Evolutionary conservation across 345 rosid genomes (phyloP).

Genomic region (Hypericum perforatum): DNA sequence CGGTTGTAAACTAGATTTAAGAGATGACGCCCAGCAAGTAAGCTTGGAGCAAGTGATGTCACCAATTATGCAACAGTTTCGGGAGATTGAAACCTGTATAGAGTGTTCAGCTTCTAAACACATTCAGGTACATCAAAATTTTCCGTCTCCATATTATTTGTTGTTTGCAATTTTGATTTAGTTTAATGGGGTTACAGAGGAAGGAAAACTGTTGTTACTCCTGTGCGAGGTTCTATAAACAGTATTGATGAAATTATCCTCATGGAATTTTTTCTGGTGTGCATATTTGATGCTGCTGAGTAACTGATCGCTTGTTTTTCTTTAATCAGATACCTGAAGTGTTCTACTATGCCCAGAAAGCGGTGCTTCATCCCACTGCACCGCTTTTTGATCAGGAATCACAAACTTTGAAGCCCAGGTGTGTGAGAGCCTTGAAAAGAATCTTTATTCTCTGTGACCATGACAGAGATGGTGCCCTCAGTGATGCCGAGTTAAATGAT

Average conservation of each 20-base stretch:
- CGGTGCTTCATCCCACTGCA: conserved; percentile 68
- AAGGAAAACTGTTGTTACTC: too few relatives aligned
- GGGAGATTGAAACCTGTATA: conserved; percentile 74
- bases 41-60: conserved; percentile 63
- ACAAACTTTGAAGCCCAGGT: conserved; percentile 66
- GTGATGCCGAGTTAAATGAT: conserved; percentile 57
- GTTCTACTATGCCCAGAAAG: conserved; percentile 70
- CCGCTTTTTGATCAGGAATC: conserved; percentile 81
- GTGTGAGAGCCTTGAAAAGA: conserved; percentile 83
- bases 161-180: too few relatives aligned
- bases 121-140: conserved; percentile 38
- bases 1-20: conserved; percentile 64
- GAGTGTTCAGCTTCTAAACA: conserved; percentile 65
- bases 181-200: too few relatives aligned
- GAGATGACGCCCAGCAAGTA: conserved; percentile 46
- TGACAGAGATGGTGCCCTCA: conserved; percentile 60
- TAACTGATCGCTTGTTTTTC: too few relatives aligned
- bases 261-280: too few relatives aligned
- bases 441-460: conserved; percentile 65
- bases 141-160: too few relatives aligned
- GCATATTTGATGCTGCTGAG: too few relatives aligned
- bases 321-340: conserved; percentile 52
- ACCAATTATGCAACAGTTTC: conserved; percentile 73
- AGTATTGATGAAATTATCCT: too few relatives aligned
- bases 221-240: too few relatives aligned